Evolutionary conservation across 306 rosid species (phyloP).

Genomic region (Fagus crenata): DNA sequence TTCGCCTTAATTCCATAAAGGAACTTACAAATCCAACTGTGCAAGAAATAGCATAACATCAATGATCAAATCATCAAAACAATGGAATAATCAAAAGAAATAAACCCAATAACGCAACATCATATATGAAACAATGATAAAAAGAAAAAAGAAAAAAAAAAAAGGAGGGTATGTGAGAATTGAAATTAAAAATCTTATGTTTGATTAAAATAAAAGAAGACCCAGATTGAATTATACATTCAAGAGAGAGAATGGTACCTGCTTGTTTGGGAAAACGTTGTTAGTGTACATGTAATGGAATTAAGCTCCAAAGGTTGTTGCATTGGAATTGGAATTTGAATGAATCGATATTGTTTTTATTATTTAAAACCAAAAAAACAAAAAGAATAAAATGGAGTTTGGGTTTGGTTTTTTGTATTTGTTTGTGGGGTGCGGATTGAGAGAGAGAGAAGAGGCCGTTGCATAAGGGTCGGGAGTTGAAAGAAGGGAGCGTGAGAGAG

Average conservation of each 20-base stretch:
- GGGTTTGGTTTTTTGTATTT: slow-evolving; percentile 33
- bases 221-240: neutral
- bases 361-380: slow-evolving; percentile 15
- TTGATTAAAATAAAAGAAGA: neutral
- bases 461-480: slow-evolving; percentile 60
- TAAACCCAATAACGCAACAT: neutral
- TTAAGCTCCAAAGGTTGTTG: slow-evolving; percentile 26
- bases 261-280: slow-evolving; percentile 16
- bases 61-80: neutral
- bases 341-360: neutral
- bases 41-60: slow-evolving; percentile 13
- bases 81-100: neutral
- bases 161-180: neutral
- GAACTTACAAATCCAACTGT: slow-evolving; percentile 27
- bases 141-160: neutral
- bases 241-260: slow-evolving; percentile 35
- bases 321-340: slow-evolving; percentile 8
- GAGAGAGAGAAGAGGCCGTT: slow-evolving; percentile 35
- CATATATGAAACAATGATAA: neutral
- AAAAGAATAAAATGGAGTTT: slow-evolving; percentile 44
- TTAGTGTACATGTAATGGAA: slow-evolving; percentile 15
- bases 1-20: slow-evolving; percentile 28
- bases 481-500: slow-evolving; percentile 32
- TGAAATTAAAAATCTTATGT: neutral
- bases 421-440: slow-evolving; percentile 42